These are phyloP conservation scores for Pythium dissimile DNA, from an alignment of 352 stramenopile species.

Conservation along the genomic window DNA sequence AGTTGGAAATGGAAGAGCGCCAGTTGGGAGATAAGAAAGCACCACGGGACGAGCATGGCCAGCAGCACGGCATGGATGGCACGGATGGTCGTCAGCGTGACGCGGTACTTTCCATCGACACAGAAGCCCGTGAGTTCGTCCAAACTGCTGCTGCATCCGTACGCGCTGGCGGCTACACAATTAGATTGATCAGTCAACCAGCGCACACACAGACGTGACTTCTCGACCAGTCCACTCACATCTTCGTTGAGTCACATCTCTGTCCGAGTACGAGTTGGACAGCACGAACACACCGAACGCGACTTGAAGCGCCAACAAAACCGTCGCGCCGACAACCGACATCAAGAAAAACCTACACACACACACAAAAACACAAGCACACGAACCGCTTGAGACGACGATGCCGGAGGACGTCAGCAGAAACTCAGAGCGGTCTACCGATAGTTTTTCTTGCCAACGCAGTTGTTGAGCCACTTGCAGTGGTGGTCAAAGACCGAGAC, in stretches of 20 bases:
- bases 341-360: conserved; percentile 55
- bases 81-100: conserved; percentile 55
- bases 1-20: conserved; percentile 82
- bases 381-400: background rate
- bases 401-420: background rate
- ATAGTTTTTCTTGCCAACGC: conserved; percentile 90
- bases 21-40: conserved; percentile 77
- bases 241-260: conserved; percentile 34
- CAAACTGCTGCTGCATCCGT: conserved; percentile 45
- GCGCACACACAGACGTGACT: too few relatives aligned
- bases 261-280: conserved; percentile 41
- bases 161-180: conserved; percentile 51
- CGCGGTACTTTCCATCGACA: conserved; percentile 41
- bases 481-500: conserved; percentile 96
- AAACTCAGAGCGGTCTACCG: too few relatives aligned
- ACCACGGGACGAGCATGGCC: conserved; percentile 63
- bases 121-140: conserved; percentile 46
- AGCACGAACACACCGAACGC: conserved; percentile 64
- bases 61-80: conserved; percentile 66
- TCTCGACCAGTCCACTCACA: conserved; percentile 28
- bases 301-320: conserved; percentile 69
- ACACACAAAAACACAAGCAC: background rate
- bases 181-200: background rate
- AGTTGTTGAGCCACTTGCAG: conserved; percentile 97
- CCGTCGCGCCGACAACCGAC: conserved; percentile 60